These are phyloP conservation scores for Saturnispora hagleri DNA, from an alignment of 805 yeast species.

Conservation along the genomic window DNA sequence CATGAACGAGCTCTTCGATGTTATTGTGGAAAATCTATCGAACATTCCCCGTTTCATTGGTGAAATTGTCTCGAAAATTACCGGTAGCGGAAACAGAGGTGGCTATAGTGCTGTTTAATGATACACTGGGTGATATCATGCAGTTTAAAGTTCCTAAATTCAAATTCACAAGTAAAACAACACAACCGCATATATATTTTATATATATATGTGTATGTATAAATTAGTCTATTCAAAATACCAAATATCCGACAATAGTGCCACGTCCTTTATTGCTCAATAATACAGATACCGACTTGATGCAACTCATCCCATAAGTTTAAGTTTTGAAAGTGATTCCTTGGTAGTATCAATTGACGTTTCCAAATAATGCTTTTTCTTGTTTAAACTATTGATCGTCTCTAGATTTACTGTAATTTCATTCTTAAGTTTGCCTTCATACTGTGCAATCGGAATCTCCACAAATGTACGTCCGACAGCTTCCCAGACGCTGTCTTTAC, in stretches of 20 bases:
- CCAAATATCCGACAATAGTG: neutral
- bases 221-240: neutral
- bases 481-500: constrained; percentile 59
- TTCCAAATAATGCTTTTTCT: constrained; percentile 63
- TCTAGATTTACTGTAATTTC: constrained; percentile 52
- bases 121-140: neutral
- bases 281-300: neutral
- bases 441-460: constrained; percentile 34
- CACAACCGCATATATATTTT: neutral
- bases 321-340: constrained; percentile 45
- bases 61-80: constrained; percentile 59
- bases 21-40: constrained; percentile 45
- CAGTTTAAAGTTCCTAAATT: neutral
- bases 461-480: constrained; percentile 76
- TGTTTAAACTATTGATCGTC: constrained; percentile 47
- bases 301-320: neutral
- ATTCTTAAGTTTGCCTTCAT: constrained; percentile 37
- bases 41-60: constrained; percentile 56
- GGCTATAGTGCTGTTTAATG: constrained; percentile 86
- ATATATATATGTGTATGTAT: neutral
- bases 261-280: neutral
- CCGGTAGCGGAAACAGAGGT: constrained; percentile 62
- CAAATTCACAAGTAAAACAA: no score
- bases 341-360: constrained; percentile 71
- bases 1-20: constrained; percentile 63